These are phyloP conservation scores for Mrakia gelida DNA, from an alignment of 768 basidiomycete species.

Conservation along the genomic window DNA sequence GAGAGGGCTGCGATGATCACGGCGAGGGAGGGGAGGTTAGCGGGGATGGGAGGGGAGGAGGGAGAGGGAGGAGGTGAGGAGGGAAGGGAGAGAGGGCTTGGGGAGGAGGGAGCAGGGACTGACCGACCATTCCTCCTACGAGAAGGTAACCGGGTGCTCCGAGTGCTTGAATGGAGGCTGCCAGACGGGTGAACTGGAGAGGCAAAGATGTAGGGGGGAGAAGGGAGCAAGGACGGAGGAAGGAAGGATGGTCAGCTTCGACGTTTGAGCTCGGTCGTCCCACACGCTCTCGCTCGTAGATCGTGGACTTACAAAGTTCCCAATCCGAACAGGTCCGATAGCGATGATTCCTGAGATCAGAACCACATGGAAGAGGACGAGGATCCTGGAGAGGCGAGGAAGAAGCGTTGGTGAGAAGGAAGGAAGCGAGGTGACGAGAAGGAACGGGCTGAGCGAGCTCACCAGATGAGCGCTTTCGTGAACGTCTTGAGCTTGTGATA, in stretches of 20 bases:
- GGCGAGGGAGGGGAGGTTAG: not conserved
- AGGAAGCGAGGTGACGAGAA: not conserved
- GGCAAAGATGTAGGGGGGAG: not conserved
- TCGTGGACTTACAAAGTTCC: constrained; percentile 17
- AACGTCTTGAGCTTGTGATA: constrained; percentile 19
- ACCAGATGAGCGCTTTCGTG: constrained; percentile 30
- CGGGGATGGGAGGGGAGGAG: not conserved
- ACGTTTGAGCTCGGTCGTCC: not conserved
- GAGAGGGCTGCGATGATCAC: constrained; percentile 28
- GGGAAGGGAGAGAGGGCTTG: not conserved
- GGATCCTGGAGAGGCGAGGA: not conserved
- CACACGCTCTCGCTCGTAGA: not conserved
- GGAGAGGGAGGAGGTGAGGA: too few relatives aligned
- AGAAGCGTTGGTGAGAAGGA: not conserved
- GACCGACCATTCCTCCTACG: constrained; percentile 18
- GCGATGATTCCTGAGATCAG: constrained; percentile 18
- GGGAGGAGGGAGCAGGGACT: not conserved
- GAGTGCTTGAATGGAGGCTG: constrained; percentile 19
- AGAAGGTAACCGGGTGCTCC: constrained; percentile 23
- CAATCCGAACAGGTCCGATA: constrained; percentile 22
- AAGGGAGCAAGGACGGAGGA: not conserved
- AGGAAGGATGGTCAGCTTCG: not conserved
- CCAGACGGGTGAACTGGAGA: constrained; percentile 23
- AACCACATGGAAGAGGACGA: constrained; percentile 29
- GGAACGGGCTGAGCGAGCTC: not conserved